Conservation (phyloP, 768 basidiomycete genomes). For the Daedalea quercina region DNA sequence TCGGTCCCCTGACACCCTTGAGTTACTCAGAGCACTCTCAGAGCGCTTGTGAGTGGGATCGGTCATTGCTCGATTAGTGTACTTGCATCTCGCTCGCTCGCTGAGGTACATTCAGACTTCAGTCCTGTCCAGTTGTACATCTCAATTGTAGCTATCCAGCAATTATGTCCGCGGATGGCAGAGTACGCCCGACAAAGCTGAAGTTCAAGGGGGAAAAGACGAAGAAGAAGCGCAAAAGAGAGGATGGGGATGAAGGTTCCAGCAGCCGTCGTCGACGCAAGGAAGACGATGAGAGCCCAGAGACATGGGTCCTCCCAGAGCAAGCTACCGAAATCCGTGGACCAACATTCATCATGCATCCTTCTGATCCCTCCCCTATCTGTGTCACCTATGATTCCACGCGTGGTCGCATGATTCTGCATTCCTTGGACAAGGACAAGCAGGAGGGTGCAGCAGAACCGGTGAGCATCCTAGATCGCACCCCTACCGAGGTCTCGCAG, state of each 20-base stretch:
- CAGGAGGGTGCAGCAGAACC: slow-evolving; percentile 39
- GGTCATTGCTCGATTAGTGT: no score
- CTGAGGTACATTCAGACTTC: background rate
- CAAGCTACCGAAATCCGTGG: slow-evolving; percentile 70
- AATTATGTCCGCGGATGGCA: slow-evolving; percentile 31
- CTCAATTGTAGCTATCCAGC: background rate
- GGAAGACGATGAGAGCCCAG: slow-evolving; percentile 59
- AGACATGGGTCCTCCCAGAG: slow-evolving; percentile 77
- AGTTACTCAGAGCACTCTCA: background rate
- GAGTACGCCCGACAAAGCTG: slow-evolving; percentile 66
- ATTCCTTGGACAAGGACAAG: slow-evolving; percentile 55
- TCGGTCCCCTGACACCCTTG: background rate
- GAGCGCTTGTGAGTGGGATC: no score
- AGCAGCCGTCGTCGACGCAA: slow-evolving; percentile 37
- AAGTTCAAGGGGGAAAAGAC: slow-evolving; percentile 87
- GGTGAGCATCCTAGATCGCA: slow-evolving; percentile 50
- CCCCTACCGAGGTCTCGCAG: slow-evolving; percentile 77
- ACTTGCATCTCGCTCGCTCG: no score
- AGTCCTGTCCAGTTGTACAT: background rate
- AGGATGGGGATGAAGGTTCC: slow-evolving; percentile 40
- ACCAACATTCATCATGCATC: slow-evolving; percentile 81
- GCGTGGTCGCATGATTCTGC: slow-evolving; percentile 62
- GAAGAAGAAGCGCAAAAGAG: slow-evolving; percentile 76
- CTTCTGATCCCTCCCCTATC: slow-evolving; percentile 72
- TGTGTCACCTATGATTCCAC: slow-evolving; percentile 76